Base-by-base conservation (phyloP, 176 grass and related monocot species). In the Oryza longistaminata region DNA sequence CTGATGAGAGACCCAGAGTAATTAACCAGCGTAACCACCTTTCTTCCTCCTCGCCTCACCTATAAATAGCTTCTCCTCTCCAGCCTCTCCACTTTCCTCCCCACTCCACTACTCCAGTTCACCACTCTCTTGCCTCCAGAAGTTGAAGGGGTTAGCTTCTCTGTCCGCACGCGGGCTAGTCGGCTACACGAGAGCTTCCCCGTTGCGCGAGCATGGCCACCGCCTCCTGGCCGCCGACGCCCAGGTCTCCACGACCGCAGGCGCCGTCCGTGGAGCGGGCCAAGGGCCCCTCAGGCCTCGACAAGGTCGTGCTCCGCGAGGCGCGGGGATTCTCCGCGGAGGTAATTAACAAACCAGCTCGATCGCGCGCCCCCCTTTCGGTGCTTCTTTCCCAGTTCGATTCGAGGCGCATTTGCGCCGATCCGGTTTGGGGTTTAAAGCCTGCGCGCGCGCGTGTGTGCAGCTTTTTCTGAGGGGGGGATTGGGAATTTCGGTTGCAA, bases 241-340 rank as follows among this genome's bases (percentile, higher is more conserved):
- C 69, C 40, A 70, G 19, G 10, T 64, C 64, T 44, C 81, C 62
- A 49, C 68, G 19, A 7, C 64, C 8, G 72, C 79, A 74, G 50
- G 40, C 46, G 79, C 53, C 89, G 9, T 84, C 52, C 29, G 74
- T 88, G n/a, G 86, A 88, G 86, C 90, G 37, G 73, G 15, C 66
- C 6, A 88, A 75, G 74, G 86, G 82, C 17, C 31, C 83, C 74
- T 74, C 74, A 19, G 86, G 90, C 27, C 82, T 88, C 48, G 90
- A 92, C 39, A 92, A 86, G 79, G 21, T 92, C 86, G 68, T 92
- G 15, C 86, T 92, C 9, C 78, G 83, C 77, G 90, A 83, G 74
- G 49, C 60, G 11, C 68, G 83, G 16, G 74, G 82, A 24, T 83
- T 87, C 68, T 83, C 90, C 17, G 90, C 85, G 1, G 90, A 92